Base-by-base conservation (phyloP, 2,329 filamentous ascomycete genomes). In the Amesomyces nigricolor region DNA sequence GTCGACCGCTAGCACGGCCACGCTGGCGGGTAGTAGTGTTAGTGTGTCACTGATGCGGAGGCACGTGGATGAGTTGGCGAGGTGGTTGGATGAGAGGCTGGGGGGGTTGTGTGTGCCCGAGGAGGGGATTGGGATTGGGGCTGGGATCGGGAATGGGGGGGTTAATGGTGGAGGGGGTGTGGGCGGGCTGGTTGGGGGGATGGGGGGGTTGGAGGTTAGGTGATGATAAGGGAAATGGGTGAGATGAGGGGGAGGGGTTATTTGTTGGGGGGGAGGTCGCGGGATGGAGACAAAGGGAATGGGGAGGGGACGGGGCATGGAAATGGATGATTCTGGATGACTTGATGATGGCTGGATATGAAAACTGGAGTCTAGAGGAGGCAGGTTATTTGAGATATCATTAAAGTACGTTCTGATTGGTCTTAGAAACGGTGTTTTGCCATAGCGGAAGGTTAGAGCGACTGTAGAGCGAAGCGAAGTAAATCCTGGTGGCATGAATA, bases 31-130 rank as follows among this genome's bases (percentile, higher is more conserved):
- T 2, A 73, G 75, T 2, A 73, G 73, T 2, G 32, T 35, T 2
- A 77, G 73, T 19, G 75, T 81, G 17, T 73, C 78, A 49, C 72
- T 73, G 8, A 75, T 81, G 67, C 73, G 81, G 56, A 73, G 77
- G 54, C 79, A 82, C 54, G 79, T 81, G 4, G 79, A 82, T 61
- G 81, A 85, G 60, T 70, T 86, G 53, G 80, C 79, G 22, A 71
- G 73, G 53, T 82, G 79, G 76, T 66, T 86, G 60, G 82, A 86
- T 59, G 78, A 78, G n/a, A 79, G 79, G 69, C 72, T 86, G 5
- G 78, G 78, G 5, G 71, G 73, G 13, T 65, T 84, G 57, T 70
- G 70, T 13, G 74, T 83, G 29, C 79, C 81, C 0, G 76, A 80
- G 47, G 79, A 82, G 51, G 75, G 74, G 5, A 71, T 78, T 19